A percentile compares a stretch with the other conserved stretches of the same genome.
Conservation (phyloP, 2,329 filamentous ascomycete genomes). For the Aspergillus spinulosporus region DNA sequence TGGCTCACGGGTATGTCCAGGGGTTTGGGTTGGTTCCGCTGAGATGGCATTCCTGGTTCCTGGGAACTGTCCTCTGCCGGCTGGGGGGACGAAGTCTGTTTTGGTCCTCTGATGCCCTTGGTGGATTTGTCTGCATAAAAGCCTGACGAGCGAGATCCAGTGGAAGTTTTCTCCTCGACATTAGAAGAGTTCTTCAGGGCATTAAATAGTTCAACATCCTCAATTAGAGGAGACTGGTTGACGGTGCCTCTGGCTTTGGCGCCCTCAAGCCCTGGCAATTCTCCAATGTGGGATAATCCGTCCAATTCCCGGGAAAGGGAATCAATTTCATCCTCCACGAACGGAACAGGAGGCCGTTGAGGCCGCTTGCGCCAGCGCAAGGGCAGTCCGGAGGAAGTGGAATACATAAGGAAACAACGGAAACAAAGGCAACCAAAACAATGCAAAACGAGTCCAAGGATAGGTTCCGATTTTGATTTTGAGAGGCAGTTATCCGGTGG, state of each 20-base stretch:
- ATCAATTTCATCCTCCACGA: conserved; percentile 47
- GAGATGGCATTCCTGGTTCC: conserved; percentile 7
- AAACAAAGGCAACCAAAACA: conserved; percentile 5
- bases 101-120: conserved; percentile 24
- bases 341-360: conserved; percentile 46
- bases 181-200: conserved; percentile 17
- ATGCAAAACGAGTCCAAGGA: conserved; percentile 10
- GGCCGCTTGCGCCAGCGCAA: conserved; percentile 31
- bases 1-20: conserved; percentile 4
- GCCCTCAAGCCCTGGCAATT: conserved; percentile 36
- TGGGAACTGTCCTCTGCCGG: conserved; percentile 9
- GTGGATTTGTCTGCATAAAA: conserved; percentile 29
- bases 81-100: conserved; percentile 22
- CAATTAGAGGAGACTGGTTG: conserved; percentile 48
- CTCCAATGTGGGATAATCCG: conserved; percentile 32
- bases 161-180: conserved; percentile 19
- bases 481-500: conserved; percentile 24
- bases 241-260: conserved; percentile 40
- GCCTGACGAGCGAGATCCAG: conserved; percentile 29
- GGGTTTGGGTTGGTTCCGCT: neutral
- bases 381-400: conserved; percentile 21
- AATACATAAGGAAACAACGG: conserved; percentile 13
- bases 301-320: conserved; percentile 45
- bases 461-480: conserved; percentile 8
- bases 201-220: conserved; percentile 27